phyloP scores from a whole-genome alignment of 1,284 basidiomycete species.

The Melampsora abietis-canadensis region DNA sequence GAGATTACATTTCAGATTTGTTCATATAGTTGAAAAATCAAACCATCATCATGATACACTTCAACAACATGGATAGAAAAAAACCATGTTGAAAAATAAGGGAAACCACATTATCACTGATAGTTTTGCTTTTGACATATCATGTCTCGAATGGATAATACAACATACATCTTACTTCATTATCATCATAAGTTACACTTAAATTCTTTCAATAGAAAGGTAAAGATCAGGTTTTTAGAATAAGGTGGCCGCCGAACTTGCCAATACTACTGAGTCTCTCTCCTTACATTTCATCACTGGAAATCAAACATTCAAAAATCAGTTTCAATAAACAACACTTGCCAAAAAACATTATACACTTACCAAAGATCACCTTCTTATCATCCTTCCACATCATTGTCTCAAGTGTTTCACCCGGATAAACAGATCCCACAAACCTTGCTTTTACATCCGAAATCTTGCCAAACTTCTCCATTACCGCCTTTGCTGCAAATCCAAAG shows the following conservation, averaged over 20 bases:
- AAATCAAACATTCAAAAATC: background rate
- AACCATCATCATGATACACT: background rate
- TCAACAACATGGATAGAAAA: too few relatives aligned
- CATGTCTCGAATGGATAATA: background rate
- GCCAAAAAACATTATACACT: background rate
- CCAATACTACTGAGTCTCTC: conserved; percentile 32
- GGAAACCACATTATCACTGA: too few relatives aligned
- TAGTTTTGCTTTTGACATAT: too few relatives aligned
- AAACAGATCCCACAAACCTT: conserved; percentile 84
- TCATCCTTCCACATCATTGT: conserved; percentile 40
- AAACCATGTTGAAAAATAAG: too few relatives aligned
- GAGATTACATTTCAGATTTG: too few relatives aligned
- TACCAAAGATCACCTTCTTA: conserved; percentile 39
- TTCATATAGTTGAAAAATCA: background rate
- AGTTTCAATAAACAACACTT: background rate
- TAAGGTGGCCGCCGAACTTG: conserved; percentile 32
- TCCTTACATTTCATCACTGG: conserved; percentile 41
- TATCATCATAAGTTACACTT: background rate
- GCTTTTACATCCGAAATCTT: conserved; percentile 91
- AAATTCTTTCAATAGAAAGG: background rate
- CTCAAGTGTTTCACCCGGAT: conserved; percentile 83
- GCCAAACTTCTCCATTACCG: conserved; percentile 82
- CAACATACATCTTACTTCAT: background rate
- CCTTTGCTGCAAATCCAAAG: conserved; percentile 92
- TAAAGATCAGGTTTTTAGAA: background rate